Evolutionary conservation across 2,329 filamentous ascomycete species (phyloP).

Genomic region (Didymellaceae sp.): DNA sequence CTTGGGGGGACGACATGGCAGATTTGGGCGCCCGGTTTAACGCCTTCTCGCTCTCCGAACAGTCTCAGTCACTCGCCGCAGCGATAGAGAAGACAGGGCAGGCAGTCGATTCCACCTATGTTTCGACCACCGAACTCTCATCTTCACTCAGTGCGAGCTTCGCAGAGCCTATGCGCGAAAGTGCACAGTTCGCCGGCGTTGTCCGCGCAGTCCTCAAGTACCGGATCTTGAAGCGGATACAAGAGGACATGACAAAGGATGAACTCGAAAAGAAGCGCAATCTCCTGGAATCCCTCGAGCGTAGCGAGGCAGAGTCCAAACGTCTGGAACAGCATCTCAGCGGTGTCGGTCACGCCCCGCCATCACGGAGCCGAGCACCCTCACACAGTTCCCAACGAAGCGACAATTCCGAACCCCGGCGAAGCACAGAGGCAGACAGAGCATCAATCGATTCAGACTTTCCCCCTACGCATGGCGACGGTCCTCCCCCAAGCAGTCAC

Average conservation of each 20-base stretch:
- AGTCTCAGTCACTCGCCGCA: slow-evolving; percentile 83
- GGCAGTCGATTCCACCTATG: slow-evolving; percentile 93
- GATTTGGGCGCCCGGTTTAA: slow-evolving; percentile 97
- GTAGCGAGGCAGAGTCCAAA: slow-evolving; percentile 89
- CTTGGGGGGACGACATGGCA: slow-evolving; percentile 83
- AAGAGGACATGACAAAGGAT: slow-evolving; percentile 96
- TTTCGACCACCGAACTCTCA: slow-evolving; percentile 91
- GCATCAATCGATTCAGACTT: slow-evolving; percentile 96
- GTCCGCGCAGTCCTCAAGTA: slow-evolving; percentile 89
- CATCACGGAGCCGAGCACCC: slow-evolving; percentile 71
- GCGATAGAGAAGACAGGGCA: slow-evolving; percentile 95
- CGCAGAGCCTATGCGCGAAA: slow-evolving; percentile 96
- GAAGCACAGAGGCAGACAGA: slow-evolving; percentile 71
- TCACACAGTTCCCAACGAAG: slow-evolving; percentile 60
- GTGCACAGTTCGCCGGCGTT: slow-evolving; percentile 94
- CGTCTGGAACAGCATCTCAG: slow-evolving; percentile 93
- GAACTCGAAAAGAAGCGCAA: slow-evolving; percentile 86
- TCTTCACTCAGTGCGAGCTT: slow-evolving; percentile 89
- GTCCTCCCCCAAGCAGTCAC: slow-evolving; percentile 66
- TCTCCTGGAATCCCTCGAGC: slow-evolving; percentile 86
- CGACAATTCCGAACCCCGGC: slow-evolving; percentile 41
- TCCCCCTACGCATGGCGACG: slow-evolving; percentile 82
- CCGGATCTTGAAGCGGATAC: slow-evolving; percentile 88
- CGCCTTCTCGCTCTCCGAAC: slow-evolving; percentile 93
- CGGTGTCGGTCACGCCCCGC: slow-evolving; percentile 67